A percentile compares a stretch with the other conserved stretches of the same genome.
Conservation (phyloP, 148 eudicot genomes). For the Silene conica region DNA sequence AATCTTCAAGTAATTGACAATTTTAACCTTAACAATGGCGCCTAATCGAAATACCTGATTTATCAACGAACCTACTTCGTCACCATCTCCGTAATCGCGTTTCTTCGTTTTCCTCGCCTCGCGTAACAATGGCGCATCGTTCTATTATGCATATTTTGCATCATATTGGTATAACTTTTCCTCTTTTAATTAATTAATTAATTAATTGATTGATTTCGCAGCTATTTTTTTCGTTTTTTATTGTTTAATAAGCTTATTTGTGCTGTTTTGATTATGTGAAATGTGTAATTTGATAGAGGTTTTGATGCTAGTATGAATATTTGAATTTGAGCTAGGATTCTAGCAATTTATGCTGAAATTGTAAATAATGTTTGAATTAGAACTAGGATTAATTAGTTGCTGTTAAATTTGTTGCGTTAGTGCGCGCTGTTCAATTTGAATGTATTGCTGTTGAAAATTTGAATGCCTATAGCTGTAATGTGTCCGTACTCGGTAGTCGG, state of each 20-base stretch:
- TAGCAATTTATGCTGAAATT: background rate
- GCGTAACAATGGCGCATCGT: constrained; percentile 26
- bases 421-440: background rate
- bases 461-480: background rate
- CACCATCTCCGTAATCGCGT: background rate
- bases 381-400: background rate
- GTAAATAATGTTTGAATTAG: background rate
- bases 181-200: background rate
- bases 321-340: background rate
- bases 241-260: background rate
- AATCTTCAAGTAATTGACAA: background rate
- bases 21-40: background rate
- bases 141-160: constrained; percentile 22
- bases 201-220: background rate
- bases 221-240: background rate
- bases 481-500: background rate
- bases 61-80: constrained; percentile 15
- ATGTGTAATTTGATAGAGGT: background rate
- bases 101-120: constrained; percentile 11
- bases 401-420: background rate
- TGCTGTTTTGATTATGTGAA: too few relatives aligned
- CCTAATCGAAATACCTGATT: background rate
- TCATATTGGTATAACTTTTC: constrained; percentile 29
- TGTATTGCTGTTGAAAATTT: background rate
- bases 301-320: background rate